These are phyloP conservation scores for Cercophora newfieldiana DNA, from an alignment of 495 filamentous ascomycete genomes.

Conservation along the genomic window DNA sequence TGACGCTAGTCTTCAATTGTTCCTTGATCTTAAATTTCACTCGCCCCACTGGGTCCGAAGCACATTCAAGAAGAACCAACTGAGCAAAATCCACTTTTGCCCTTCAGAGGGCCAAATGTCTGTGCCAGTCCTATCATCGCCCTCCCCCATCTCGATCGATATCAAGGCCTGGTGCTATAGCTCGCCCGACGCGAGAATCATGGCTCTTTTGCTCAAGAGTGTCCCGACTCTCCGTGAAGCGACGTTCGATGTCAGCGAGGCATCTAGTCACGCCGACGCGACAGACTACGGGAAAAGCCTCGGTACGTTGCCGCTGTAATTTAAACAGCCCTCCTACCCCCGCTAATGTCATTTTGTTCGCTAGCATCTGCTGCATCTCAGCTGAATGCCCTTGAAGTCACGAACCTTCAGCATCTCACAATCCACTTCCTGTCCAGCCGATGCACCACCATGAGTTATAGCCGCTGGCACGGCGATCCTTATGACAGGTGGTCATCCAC, in stretches of 20 bases:
- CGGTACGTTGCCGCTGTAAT: neutral
- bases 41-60: too few species aligned
- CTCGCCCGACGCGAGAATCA: neutral
- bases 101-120: too few species aligned
- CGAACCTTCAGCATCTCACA: neutral
- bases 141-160: neutral
- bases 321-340: too few species aligned
- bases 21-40: too few species aligned
- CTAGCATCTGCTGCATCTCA: neutral
- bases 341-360: neutral
- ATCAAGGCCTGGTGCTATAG: neutral
- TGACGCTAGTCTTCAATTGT: too few species aligned
- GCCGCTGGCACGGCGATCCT: too few species aligned
- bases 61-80: too few species aligned
- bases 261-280: neutral
- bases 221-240: neutral
- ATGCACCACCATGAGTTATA: too few species aligned
- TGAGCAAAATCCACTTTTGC: too few species aligned
- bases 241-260: neutral
- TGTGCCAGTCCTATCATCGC: neutral
- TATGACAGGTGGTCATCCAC: neutral
- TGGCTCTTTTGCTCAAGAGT: neutral
- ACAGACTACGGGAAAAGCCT: neutral
- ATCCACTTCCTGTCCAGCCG: neutral
- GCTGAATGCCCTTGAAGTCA: neutral